A percentile compares a stretch with the other conserved stretches of the same genome.
Conservation (phyloP, 2,329 filamentous ascomycete genomes). For the Samsoniella hepiali region DNA sequence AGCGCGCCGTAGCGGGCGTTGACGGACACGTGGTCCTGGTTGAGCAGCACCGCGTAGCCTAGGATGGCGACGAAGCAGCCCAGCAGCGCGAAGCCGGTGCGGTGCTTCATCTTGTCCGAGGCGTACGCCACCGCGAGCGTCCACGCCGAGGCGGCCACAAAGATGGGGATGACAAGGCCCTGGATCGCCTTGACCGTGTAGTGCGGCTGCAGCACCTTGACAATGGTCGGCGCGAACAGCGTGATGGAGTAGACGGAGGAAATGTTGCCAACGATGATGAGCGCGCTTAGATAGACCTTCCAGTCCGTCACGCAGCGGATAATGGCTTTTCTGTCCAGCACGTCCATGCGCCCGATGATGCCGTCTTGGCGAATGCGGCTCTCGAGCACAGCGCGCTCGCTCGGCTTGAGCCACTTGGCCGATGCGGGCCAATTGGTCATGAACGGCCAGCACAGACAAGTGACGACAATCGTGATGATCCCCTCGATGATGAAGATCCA, state of each 20-base stretch:
- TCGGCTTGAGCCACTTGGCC: slow-evolving; percentile 5
- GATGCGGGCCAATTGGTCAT: slow-evolving; percentile 10
- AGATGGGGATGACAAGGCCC: slow-evolving; percentile 17
- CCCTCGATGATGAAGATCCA: slow-evolving; percentile 57
- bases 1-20: slow-evolving; percentile 16
- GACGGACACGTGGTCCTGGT: slow-evolving; percentile 7
- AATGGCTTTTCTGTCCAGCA: slow-evolving; percentile 3
- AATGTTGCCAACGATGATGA: slow-evolving; percentile 17
- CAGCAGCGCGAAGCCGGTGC: slow-evolving; percentile 10
- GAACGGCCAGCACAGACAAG: slow-evolving; percentile 13
- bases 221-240: slow-evolving; percentile 18
- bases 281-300: slow-evolving; percentile 16
- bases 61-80: slow-evolving; percentile 15
- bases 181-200: slow-evolving; percentile 12
- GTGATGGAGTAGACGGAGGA: slow-evolving; percentile 17
- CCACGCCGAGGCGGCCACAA: slow-evolving; percentile 11
- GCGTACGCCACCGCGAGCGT: slow-evolving; percentile 15
- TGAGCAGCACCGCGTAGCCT: slow-evolving; percentile 15
- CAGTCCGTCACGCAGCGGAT: slow-evolving; percentile 15
- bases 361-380: slow-evolving; percentile 14
- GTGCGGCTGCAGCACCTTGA: slow-evolving; percentile 8
- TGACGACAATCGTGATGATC: slow-evolving; percentile 23
- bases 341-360: slow-evolving; percentile 17
- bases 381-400: slow-evolving; percentile 6
- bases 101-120: slow-evolving; percentile 14